Evolutionary conservation across 331 rosid species (phyloP).

Genomic region (Spiraea crenata): DNA sequence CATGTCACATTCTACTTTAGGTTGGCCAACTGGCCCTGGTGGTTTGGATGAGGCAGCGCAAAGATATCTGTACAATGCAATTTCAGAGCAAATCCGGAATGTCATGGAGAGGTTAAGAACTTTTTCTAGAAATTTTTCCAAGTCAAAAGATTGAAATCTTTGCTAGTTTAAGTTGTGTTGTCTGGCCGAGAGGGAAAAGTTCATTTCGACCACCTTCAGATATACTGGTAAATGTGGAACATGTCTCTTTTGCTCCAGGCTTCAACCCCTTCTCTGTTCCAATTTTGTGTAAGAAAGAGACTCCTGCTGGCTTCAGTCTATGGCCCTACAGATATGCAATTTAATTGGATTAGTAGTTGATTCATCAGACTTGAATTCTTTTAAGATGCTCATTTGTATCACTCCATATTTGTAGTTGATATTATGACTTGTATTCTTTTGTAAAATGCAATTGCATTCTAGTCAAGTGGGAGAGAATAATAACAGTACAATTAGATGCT

Average conservation of each 20-base stretch:
- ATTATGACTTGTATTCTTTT: not conserved
- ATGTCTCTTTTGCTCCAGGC: not conserved
- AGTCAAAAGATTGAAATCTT: not conserved
- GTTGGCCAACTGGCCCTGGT: conserved; percentile 58
- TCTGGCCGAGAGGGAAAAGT: not conserved
- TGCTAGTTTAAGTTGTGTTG: not conserved
- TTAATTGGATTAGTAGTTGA: not conserved
- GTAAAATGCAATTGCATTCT: not conserved
- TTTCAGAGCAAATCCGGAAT: conserved; percentile 59
- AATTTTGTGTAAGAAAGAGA: not conserved
- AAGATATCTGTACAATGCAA: conserved; percentile 54
- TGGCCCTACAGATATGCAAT: not conserved
- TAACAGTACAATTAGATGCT: not conserved
- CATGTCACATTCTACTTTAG: conserved; percentile 40
- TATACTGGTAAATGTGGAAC: not conserved
- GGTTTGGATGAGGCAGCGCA: conserved; percentile 80
- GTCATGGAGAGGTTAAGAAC: conserved; percentile 69
- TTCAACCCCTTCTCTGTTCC: not conserved
- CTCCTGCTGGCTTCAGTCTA: not conserved
- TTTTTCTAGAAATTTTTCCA: conserved; percentile 31
- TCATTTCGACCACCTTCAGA: not conserved
- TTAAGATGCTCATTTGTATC: not conserved
- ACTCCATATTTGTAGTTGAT: not conserved
- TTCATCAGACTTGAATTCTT: not conserved
- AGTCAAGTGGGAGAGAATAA: too few relatives aligned